These are phyloP conservation scores for Pseudozyma thailandica DNA, from an alignment of 1,284 basidiomycete genomes.

Conservation along the genomic window DNA sequence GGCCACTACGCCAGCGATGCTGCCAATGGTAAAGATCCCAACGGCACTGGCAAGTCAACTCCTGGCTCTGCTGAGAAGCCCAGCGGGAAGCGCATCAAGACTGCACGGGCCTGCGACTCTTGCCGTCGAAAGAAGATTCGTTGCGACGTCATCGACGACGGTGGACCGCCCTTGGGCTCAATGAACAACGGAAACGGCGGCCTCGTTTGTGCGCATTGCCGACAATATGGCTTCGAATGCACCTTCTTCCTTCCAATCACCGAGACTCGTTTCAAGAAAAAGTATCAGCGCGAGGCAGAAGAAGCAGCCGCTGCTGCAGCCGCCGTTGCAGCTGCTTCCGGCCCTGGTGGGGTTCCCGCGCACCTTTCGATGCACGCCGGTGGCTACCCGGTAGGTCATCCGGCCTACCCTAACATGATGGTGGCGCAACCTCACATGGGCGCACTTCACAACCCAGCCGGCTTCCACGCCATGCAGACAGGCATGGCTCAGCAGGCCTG, in stretches of 20 bases:
- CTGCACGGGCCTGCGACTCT: constrained; percentile 87
- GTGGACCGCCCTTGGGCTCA: constrained; percentile 57
- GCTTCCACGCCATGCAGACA: constrained; percentile 28
- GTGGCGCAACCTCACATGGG: constrained; percentile 35
- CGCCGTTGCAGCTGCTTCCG: constrained; percentile 42
- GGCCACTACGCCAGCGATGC: constrained; percentile 26
- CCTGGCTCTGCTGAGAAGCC: constrained; percentile 38
- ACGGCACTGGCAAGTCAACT: constrained; percentile 8
- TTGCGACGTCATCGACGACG: constrained; percentile 68
- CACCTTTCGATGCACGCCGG: constrained; percentile 17
- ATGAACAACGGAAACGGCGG: constrained; percentile 57
- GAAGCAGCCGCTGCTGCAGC: constrained; percentile 72
- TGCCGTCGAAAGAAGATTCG: constrained; percentile 93
- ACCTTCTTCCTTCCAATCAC: constrained; percentile 94
- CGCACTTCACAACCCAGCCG: constrained; percentile 34
- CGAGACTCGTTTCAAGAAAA: constrained; percentile 97
- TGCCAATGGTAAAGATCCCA: constrained; percentile 16
- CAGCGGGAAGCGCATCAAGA: constrained; percentile 81
- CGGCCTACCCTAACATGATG: constrained; percentile 30
- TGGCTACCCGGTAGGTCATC: constrained; percentile 5
- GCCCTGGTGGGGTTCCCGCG: constrained; percentile 13
- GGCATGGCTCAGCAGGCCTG: constrained; percentile 25
- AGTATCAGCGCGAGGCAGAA: constrained; percentile 74
- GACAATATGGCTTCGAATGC: constrained; percentile 60
- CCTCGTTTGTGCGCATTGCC: constrained; percentile 55